A percentile compares a stretch with the other conserved stretches of the same genome.
These are phyloP conservation scores for Cytospora schulzeri DNA, from an alignment of 2,329 filamentous ascomycete genomes.

Conservation along the genomic window DNA sequence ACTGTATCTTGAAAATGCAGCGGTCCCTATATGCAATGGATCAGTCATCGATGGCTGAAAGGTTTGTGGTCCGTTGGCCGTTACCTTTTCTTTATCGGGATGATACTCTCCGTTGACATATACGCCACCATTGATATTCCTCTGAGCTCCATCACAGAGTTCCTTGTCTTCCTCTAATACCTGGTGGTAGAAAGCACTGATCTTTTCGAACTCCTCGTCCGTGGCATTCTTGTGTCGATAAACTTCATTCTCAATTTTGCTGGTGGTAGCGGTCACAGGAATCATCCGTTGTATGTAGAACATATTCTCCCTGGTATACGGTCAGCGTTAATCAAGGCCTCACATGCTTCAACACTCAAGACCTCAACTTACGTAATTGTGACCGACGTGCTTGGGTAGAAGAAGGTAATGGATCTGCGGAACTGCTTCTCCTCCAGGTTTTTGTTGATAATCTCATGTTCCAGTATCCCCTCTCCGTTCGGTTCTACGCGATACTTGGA, in stretches of 20 bases:
- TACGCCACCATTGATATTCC: conserved; percentile 52
- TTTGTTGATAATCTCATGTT: conserved; percentile 42
- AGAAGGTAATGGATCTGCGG: conserved; percentile 39
- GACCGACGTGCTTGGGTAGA: conserved; percentile 43
- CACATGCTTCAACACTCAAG: accelerated
- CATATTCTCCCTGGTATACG: conserved; percentile 43
- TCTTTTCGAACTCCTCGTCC: conserved; percentile 48
- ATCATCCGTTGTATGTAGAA: conserved; percentile 56
- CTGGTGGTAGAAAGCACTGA: conserved; percentile 53
- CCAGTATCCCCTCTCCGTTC: conserved; percentile 37
- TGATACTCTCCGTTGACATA: conserved; percentile 56
- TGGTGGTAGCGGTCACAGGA: conserved; percentile 45
- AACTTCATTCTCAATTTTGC: conserved; percentile 53
- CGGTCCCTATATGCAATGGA: not conserved
- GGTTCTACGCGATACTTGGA: conserved; percentile 45
- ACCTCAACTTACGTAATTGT: conserved; percentile 41
- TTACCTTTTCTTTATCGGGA: conserved; percentile 50
- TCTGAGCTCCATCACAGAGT: conserved; percentile 51
- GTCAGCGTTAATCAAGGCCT: not conserved
- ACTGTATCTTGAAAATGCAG: conserved; percentile 23
- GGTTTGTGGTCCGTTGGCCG: too few species aligned
- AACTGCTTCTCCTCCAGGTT: conserved; percentile 37
- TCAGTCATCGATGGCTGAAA: not conserved
- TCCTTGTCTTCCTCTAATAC: conserved; percentile 55
- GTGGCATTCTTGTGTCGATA: conserved; percentile 51